Evolutionary conservation across 192 early-diverging fungal genomes (phyloP).

Genomic region (Coemansia sp.): DNA sequence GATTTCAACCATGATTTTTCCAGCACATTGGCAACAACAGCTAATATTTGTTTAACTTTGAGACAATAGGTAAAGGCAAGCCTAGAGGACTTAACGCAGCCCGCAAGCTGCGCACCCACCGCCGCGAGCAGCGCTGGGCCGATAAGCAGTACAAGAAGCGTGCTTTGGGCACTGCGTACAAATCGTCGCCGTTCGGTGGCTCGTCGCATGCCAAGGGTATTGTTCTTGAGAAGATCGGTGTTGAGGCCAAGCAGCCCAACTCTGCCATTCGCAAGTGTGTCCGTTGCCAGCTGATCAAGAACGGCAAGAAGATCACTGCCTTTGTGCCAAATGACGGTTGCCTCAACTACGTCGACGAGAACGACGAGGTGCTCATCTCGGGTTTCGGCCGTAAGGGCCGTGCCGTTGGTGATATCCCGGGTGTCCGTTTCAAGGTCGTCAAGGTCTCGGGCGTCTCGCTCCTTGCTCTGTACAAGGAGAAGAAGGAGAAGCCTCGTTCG

Average conservation of each 20-base stretch:
- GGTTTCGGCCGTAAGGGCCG: conserved; percentile 99
- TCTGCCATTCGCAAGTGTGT: conserved; percentile 99
- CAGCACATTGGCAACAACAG: neutral
- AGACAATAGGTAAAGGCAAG: conserved; percentile 66
- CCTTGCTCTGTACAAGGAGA: conserved; percentile 99
- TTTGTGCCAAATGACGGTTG: conserved; percentile 99
- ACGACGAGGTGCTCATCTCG: conserved; percentile 99
- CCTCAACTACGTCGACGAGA: conserved; percentile 99
- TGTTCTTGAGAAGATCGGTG: conserved; percentile 99
- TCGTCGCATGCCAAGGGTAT: conserved; percentile 99
- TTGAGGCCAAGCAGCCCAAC: conserved; percentile 99
- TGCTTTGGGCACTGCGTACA: conserved; percentile 97
- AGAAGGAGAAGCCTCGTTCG: conserved; percentile 99
- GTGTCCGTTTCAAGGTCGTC: conserved; percentile 99
- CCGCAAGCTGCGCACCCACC: conserved; percentile 96
- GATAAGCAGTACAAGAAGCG: conserved; percentile 99
- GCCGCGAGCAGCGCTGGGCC: conserved; percentile 98
- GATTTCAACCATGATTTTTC: neutral
- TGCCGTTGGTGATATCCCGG: conserved; percentile 99
- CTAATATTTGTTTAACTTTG: neutral
- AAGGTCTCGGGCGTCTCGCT: conserved; percentile 99
- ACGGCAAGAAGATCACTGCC: conserved; percentile 99
- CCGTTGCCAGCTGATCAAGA: conserved; percentile 99
- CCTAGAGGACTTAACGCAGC: conserved; percentile 98
- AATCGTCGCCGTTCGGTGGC: conserved; percentile 98